phyloP scores from a whole-genome alignment of 176 grass and related monocot species.

The Hordeum marinum region DNA sequence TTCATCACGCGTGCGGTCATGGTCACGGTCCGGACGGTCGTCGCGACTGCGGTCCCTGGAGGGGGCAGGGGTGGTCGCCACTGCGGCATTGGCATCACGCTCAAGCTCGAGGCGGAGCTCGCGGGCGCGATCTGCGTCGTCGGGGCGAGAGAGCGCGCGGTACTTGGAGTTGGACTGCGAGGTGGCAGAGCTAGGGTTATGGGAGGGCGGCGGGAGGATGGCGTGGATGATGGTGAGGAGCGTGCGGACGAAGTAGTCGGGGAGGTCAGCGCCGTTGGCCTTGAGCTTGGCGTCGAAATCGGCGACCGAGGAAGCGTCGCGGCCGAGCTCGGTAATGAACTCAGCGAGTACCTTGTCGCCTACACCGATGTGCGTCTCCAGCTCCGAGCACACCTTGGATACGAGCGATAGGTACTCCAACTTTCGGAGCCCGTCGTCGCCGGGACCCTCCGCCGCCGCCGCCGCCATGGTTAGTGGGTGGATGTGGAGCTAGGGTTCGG shows the following conservation, averaged over 20 bases:
- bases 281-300: constrained; percentile 66
- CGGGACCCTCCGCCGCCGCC: constrained; percentile 15
- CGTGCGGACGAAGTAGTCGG: constrained; percentile 75
- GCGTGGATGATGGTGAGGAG: constrained; percentile 85
- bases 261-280: constrained; percentile 61
- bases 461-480: constrained; percentile 21
- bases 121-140: constrained; percentile 58
- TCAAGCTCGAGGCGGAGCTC: constrained; percentile 73
- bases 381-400: constrained; percentile 71
- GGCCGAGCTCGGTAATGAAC: constrained; percentile 73
- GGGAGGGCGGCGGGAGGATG: constrained; percentile 58
- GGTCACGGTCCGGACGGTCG: constrained; percentile 26
- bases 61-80: not conserved
- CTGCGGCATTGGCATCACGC: constrained; percentile 39
- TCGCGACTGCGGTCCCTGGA: constrained; percentile 9
- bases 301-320: constrained; percentile 37
- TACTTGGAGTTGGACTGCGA: constrained; percentile 32
- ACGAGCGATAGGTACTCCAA: constrained; percentile 72
- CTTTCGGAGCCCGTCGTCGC: constrained; percentile 53
- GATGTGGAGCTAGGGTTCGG: constrained; percentile 19
- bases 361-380: constrained; percentile 68
- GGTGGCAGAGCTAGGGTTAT: constrained; percentile 28
- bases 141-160: constrained; percentile 57
- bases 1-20: constrained; percentile 20
- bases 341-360: constrained; percentile 82